Conservation (phyloP, 345 rosid species). For the Boechera stricta region DNA sequence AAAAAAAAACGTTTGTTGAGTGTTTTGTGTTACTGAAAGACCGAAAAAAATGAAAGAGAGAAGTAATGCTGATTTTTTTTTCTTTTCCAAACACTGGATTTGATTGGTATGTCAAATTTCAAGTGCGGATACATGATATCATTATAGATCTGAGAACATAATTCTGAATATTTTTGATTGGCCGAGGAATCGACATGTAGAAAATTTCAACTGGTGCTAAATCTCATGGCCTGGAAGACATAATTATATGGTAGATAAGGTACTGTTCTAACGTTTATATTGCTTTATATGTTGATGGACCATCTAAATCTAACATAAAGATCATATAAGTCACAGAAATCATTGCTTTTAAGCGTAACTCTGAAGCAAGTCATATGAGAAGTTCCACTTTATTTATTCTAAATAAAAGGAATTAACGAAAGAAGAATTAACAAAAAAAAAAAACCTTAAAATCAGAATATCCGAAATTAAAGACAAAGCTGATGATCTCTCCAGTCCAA, state of each 20-base stretch:
- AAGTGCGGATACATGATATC: too few species aligned
- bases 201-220: not conserved
- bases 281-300: constrained; percentile 23
- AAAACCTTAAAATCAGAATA: constrained; percentile 26
- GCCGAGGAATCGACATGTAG: not conserved
- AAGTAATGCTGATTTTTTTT: too few species aligned
- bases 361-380: constrained; percentile 20
- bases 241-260: constrained; percentile 5
- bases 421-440: not conserved
- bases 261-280: not conserved
- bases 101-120: too few species aligned
- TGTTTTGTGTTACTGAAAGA: not conserved
- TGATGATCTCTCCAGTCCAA: constrained; percentile 19
- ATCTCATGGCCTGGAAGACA: constrained; percentile 21
- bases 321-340: not conserved
- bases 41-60: too few species aligned
- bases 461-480: constrained; percentile 34
- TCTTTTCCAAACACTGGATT: too few species aligned
- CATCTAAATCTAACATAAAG: constrained; percentile 30
- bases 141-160: too few species aligned
- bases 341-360: constrained; percentile 2
- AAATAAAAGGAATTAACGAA: not conserved
- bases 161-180: too few species aligned
- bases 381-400: constrained; percentile 11
- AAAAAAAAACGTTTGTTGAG: not conserved